These are phyloP conservation scores for Anisodus acutangulus DNA, from an alignment of 257 asterid genomes.

Conservation along the genomic window DNA sequence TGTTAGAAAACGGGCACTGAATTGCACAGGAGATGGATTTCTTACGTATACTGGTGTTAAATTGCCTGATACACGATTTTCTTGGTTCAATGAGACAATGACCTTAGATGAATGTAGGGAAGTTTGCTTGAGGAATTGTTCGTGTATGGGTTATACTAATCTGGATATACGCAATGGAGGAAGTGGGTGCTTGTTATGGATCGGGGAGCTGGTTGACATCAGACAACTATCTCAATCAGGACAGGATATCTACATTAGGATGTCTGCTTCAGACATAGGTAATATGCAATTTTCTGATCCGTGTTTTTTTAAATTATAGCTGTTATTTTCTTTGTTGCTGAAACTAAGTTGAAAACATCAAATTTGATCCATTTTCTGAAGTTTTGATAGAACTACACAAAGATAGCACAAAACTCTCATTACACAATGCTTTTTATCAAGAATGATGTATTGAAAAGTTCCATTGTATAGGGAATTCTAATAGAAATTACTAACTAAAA, in stretches of 20 bases:
- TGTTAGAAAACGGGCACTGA: slow-evolving; percentile 10
- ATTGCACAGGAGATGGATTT: slow-evolving; percentile 39
- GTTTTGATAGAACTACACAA: not conserved
- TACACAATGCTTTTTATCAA: not conserved
- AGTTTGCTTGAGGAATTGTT: slow-evolving; percentile 38
- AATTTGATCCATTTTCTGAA: too few relatives aligned
- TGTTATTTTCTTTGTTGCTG: not conserved
- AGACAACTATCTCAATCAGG: slow-evolving; percentile 32
- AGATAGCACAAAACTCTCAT: not conserved
- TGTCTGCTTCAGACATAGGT: slow-evolving; percentile 46
- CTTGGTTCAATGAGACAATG: slow-evolving; percentile 32
- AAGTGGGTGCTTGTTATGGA: slow-evolving; percentile 47
- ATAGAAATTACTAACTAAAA: not conserved
- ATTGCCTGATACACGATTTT: slow-evolving; percentile 36
- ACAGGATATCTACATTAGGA: slow-evolving; percentile 41
- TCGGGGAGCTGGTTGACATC: slow-evolving; percentile 39
- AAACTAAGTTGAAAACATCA: too few relatives aligned
- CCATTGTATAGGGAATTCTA: not conserved
- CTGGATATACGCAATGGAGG: slow-evolving; percentile 33
- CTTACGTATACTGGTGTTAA: slow-evolving; percentile 36
- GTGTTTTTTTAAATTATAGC: not conserved
- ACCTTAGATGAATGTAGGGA: slow-evolving; percentile 36
- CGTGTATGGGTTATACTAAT: slow-evolving; percentile 41
- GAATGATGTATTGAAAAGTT: not conserved
- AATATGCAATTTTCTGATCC: not conserved